These are phyloP conservation scores for Blastobotrys ciferrii DNA, from an alignment of 1,139 yeast genomes.

Conservation along the genomic window DNA sequence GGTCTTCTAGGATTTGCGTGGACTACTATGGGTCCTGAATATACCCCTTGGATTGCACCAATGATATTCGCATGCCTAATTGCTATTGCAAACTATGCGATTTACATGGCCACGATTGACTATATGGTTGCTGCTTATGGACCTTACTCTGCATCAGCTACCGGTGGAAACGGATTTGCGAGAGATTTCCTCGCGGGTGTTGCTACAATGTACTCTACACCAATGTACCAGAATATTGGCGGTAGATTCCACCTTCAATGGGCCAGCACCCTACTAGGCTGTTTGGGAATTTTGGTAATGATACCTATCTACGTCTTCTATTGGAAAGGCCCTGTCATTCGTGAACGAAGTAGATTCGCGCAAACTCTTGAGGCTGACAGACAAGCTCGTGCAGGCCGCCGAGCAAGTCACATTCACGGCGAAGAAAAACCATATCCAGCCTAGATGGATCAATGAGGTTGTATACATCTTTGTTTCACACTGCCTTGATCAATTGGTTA, in stretches of 20 bases:
- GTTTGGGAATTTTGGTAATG: slow-evolving; percentile 30
- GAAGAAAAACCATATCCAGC: not conserved
- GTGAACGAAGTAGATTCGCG: slow-evolving; percentile 46
- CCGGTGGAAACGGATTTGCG: slow-evolving; percentile 46
- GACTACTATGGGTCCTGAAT: slow-evolving; percentile 40
- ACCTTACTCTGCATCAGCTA: slow-evolving; percentile 44
- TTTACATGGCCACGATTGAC: slow-evolving; percentile 44
- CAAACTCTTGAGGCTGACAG: slow-evolving; percentile 12
- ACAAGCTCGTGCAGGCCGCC: not conserved
- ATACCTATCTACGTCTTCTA: slow-evolving; percentile 45
- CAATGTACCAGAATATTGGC: slow-evolving; percentile 37
- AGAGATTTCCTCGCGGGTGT: slow-evolving; percentile 43
- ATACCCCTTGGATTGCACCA: slow-evolving; percentile 41
- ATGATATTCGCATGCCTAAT: slow-evolving; percentile 38
- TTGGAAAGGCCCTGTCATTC: slow-evolving; percentile 48
- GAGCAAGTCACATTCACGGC: not conserved
- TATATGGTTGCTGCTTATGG: slow-evolving; percentile 44
- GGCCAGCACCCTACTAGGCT: slow-evolving; percentile 41
- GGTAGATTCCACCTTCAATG: slow-evolving; percentile 36
- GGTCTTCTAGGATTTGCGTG: slow-evolving; percentile 44
- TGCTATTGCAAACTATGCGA: slow-evolving; percentile 41
- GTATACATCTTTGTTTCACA: no score
- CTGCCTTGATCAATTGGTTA: no score
- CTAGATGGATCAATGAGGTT: no score
- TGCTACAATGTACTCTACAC: slow-evolving; percentile 41